A percentile compares a stretch with the other conserved stretches of the same genome.
These are phyloP conservation scores for Apiotrichum domesticum DNA, from an alignment of 1,284 basidiomycete species.

Conservation along the genomic window DNA sequence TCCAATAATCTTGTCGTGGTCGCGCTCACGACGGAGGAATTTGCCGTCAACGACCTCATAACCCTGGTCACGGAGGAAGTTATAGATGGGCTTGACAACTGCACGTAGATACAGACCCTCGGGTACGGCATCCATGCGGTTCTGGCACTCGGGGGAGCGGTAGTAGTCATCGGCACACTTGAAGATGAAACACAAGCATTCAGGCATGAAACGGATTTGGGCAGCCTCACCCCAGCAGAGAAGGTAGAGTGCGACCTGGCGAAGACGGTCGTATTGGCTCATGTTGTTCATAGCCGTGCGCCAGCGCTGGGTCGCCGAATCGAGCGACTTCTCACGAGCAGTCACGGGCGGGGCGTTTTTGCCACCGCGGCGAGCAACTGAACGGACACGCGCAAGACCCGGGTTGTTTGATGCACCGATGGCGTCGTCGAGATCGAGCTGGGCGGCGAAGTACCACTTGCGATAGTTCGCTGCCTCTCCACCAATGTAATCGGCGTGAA, in stretches of 20 bases:
- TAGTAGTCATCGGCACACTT: conserved; percentile 99
- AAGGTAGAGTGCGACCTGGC: conserved; percentile 92
- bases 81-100: conserved; percentile 93
- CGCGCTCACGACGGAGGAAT: conserved; percentile 85
- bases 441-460: conserved; percentile 99
- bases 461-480: conserved; percentile 95
- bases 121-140: conserved; percentile 82
- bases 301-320: conserved; percentile 86
- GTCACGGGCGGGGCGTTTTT: conserved; percentile 46
- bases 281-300: conserved; percentile 97
- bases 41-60: conserved; percentile 96
- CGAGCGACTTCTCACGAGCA: conserved; percentile 72
- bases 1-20: conserved; percentile 92
- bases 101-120: conserved; percentile 89
- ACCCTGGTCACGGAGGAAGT: conserved; percentile 94
- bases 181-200: conserved; percentile 98
- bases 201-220: conserved; percentile 95
- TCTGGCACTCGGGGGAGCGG: conserved; percentile 97
- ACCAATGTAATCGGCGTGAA: conserved; percentile 98
- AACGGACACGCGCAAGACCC: conserved; percentile 74
- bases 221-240: conserved; percentile 98
- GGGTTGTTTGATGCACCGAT: conserved; percentile 90
- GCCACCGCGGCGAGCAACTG: conserved; percentile 58
- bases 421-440: conserved; percentile 97
- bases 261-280: conserved; percentile 94